Evolutionary conservation across 306 rosid species (phyloP).

Genomic region (Mimosa bimucronata): DNA sequence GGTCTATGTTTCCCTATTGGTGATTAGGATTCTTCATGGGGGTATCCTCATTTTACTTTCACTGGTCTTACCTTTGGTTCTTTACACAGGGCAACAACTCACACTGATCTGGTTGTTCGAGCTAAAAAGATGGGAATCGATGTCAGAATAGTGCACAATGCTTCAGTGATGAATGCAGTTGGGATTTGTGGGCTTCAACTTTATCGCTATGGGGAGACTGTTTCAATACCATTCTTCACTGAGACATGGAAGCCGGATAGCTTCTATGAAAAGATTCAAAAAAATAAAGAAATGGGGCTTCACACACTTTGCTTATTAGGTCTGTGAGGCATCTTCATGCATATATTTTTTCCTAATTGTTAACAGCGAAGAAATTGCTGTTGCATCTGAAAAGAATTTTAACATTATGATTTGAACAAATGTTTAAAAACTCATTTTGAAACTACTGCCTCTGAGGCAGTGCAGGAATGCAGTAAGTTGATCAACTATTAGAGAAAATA

Average conservation of each 20-base stretch:
- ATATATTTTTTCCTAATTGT: conserved; percentile 1
- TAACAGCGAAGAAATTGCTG: background rate
- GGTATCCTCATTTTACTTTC: background rate
- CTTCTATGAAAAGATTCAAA: conserved; percentile 83
- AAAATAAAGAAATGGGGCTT: conserved; percentile 59
- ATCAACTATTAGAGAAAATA: conserved; percentile 10
- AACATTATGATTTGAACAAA: background rate
- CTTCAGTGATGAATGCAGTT: conserved; percentile 88
- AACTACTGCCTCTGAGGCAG: background rate
- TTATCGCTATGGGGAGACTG: conserved; percentile 86
- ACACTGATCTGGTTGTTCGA: conserved; percentile 79
- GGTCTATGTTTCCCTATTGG: background rate
- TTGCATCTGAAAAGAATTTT: background rate
- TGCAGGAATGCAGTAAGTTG: conserved; percentile 3
- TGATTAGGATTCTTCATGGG: background rate
- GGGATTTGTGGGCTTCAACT: conserved; percentile 89
- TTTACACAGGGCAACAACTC: conserved; percentile 74
- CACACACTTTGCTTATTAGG: conserved; percentile 75
- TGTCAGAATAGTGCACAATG: conserved; percentile 74
- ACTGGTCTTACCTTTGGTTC: background rate
- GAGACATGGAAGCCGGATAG: conserved; percentile 92
- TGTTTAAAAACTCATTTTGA: background rate
- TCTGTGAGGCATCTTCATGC: conserved; percentile 27
- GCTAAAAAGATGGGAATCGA: conserved; percentile 80
- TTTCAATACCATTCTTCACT: conserved; percentile 81